Percentiles rank a stretch among this genome's conserved stretches.
These are phyloP conservation scores for Venturia pyrina DNA, from an alignment of 2,329 filamentous ascomycete species.

Conservation along the genomic window DNA sequence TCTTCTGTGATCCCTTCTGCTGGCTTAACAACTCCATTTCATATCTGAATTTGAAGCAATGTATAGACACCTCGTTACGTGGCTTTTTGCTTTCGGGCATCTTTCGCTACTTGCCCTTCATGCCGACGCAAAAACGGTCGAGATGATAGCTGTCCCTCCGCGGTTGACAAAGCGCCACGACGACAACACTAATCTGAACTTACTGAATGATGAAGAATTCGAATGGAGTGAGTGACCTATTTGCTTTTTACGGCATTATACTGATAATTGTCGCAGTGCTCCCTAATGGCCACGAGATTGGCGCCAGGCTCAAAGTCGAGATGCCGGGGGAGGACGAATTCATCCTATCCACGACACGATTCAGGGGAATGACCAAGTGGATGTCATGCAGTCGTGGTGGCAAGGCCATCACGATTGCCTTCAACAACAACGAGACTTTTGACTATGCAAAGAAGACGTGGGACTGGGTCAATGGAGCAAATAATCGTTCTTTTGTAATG, in stretches of 20 bases:
- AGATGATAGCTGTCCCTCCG: background rate
- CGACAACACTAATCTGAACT: background rate
- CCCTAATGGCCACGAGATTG: background rate
- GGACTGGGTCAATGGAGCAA: constrained; percentile 19
- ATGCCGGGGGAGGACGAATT: background rate
- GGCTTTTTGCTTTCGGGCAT: background rate
- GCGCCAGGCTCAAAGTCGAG: background rate
- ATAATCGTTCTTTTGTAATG: constrained; percentile 19
- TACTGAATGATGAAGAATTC: background rate
- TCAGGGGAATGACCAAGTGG: background rate
- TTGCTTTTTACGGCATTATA: background rate
- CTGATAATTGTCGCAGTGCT: background rate
- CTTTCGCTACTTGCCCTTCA: background rate
- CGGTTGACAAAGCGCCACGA: background rate
- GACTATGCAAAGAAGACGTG: constrained; percentile 14
- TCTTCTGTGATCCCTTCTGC: background rate
- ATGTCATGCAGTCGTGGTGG: too few species aligned
- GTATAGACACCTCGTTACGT: background rate
- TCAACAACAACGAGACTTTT: constrained; percentile 13
- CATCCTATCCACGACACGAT: background rate
- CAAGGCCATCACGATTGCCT: background rate
- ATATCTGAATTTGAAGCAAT: background rate
- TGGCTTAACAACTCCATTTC: background rate
- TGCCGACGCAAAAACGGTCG: background rate
- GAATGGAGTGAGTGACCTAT: background rate